These are phyloP conservation scores for Podospora fimiseda DNA, from an alignment of 495 filamentous ascomycete species.

Conservation along the genomic window DNA sequence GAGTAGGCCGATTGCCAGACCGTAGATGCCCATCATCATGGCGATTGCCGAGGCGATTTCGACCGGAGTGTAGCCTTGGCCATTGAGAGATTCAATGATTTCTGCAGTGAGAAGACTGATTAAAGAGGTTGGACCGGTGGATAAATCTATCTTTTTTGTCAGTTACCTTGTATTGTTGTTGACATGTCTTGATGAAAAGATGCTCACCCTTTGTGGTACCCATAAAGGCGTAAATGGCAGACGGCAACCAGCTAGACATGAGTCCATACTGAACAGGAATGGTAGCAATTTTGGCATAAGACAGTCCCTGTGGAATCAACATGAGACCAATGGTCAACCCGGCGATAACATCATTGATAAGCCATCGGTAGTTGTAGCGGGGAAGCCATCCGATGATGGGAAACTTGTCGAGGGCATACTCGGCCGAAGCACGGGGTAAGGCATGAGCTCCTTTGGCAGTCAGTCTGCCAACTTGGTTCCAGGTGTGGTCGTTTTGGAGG, in stretches of 20 bases:
- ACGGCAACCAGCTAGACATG: constrained; percentile 48
- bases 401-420: constrained; percentile 46
- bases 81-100: constrained; percentile 35
- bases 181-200: not conserved
- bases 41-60: constrained; percentile 45
- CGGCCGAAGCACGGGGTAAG: constrained; percentile 32
- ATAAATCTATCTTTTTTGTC: constrained; percentile 30
- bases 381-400: constrained; percentile 50
- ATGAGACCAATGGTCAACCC: constrained; percentile 47
- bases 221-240: constrained; percentile 46
- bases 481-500: constrained; percentile 30
- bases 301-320: constrained; percentile 46
- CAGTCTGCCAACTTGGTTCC: constrained; percentile 30
- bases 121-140: constrained; percentile 47
- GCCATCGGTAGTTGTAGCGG: constrained; percentile 41
- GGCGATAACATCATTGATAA: constrained; percentile 44
- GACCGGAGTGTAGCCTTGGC: constrained; percentile 30
- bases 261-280: constrained; percentile 48
- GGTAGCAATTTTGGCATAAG: constrained; percentile 48
- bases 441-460: constrained; percentile 22
- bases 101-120: constrained; percentile 46
- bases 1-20: constrained; percentile 43
- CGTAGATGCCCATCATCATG: constrained; percentile 46
- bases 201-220: constrained; percentile 48
- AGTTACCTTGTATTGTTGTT: not conserved